These are phyloP conservation scores for Athelia sp. DNA, from an alignment of 1,284 basidiomycete species.

Conservation along the genomic window DNA sequence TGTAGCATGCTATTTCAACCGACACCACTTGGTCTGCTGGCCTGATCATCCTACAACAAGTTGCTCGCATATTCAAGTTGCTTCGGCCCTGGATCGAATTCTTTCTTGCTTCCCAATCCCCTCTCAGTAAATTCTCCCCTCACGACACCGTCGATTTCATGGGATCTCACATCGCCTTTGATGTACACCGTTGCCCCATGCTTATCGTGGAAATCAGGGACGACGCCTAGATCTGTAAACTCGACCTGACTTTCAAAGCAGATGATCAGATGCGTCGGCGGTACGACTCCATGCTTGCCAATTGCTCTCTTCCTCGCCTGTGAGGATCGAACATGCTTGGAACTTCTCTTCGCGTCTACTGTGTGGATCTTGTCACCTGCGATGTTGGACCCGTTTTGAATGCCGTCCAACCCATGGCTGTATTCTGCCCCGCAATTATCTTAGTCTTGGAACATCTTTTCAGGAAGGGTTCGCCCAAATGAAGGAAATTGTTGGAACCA, in stretches of 20 bases:
- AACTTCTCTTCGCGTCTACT: conserved; percentile 18
- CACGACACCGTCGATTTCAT: conserved; percentile 10
- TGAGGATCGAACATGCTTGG: conserved; percentile 20
- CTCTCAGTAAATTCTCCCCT: conserved; percentile 5
- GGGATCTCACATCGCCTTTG: conserved; percentile 12
- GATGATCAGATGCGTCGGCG: conserved; percentile 16
- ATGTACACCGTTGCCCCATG: conserved; percentile 9
- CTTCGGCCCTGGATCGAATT: conserved; percentile 14
- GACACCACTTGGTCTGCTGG: conserved; percentile 15
- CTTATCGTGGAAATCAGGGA: conserved; percentile 16
- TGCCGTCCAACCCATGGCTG: conserved; percentile 1
- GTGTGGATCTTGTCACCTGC: conserved; percentile 9
- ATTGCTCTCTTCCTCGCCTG: conserved; percentile 14
- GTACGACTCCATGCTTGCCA: conserved; percentile 14
- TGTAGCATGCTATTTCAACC: conserved; percentile 7
- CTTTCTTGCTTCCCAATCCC: conserved; percentile 12
- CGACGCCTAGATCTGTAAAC: conserved; percentile 14
- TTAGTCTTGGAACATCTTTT: conserved; percentile 24
- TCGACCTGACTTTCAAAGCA: conserved; percentile 13
- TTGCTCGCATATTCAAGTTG: conserved; percentile 19
- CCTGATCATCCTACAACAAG: conserved; percentile 17
- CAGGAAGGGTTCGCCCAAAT: conserved; percentile 27
- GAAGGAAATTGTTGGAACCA: conserved; percentile 26
- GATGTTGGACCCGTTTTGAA: conserved; percentile 4
- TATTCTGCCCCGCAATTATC: conserved; percentile 13